These are phyloP conservation scores for Malassezia obtusa DNA, from an alignment of 1,284 basidiomycete species.

Conservation along the genomic window DNA sequence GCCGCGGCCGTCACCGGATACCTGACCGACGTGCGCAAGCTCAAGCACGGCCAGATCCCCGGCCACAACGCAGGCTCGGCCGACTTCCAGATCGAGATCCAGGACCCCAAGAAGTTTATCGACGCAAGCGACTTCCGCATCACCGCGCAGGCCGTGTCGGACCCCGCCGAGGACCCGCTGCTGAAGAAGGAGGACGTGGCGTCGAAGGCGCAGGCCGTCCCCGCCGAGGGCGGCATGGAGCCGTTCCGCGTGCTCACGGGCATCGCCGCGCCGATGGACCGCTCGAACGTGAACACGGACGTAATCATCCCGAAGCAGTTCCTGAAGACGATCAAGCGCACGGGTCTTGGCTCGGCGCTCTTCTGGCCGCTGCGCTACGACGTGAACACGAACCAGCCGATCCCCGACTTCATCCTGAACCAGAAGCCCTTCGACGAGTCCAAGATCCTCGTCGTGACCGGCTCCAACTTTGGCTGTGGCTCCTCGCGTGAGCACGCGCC, in stretches of 20 bases:
- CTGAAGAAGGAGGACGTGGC: not conserved
- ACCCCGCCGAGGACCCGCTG: constrained; percentile 1
- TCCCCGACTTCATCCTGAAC: constrained; percentile 39
- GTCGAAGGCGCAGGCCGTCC: not conserved
- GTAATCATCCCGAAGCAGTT: constrained; percentile 47
- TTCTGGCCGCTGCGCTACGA: constrained; percentile 44
- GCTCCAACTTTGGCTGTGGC: constrained; percentile 45
- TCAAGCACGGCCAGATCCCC: constrained; percentile 22
- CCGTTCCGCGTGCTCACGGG: constrained; percentile 40
- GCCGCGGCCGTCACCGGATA: constrained; percentile 44
- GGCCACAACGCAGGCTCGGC: constrained; percentile 29
- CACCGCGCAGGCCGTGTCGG: constrained; percentile 6
- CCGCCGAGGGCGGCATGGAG: constrained; percentile 28
- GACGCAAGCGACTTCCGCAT: constrained; percentile 16
- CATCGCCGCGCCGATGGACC: constrained; percentile 41
- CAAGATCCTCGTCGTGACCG: constrained; percentile 39
- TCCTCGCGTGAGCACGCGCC: constrained; percentile 43
- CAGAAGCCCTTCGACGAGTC: constrained; percentile 28
- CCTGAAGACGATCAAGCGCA: constrained; percentile 47
- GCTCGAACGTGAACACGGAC: constrained; percentile 45
- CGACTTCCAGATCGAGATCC: constrained; percentile 30
- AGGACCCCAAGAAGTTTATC: constrained; percentile 37
- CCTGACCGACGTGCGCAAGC: constrained; percentile 45
- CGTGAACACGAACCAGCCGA: constrained; percentile 33
- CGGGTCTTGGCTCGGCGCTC: constrained; percentile 40